phyloP scores from a whole-genome alignment of 306 rosid species.

The Vicia villosa region DNA sequence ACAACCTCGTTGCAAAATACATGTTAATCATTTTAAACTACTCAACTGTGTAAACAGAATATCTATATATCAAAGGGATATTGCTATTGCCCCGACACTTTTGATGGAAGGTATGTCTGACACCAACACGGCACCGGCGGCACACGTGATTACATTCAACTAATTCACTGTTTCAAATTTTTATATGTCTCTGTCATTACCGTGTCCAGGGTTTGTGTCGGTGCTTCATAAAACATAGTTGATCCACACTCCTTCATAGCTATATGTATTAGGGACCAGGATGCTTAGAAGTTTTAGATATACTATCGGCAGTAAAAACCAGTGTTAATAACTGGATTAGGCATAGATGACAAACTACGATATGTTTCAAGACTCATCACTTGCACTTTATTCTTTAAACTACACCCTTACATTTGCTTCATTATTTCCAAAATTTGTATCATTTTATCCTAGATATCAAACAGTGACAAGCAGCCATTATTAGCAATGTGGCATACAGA shows the following conservation, averaged over 20 bases:
- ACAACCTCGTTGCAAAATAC: no score
- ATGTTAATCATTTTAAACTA: no score
- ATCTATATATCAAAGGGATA: no score
- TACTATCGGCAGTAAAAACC: neutral
- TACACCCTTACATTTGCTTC: neutral
- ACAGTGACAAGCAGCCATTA: conserved; percentile 10
- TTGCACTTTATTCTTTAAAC: neutral
- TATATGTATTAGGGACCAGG: neutral
- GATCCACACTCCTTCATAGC: neutral
- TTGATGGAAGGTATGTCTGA: neutral
- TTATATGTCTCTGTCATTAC: neutral
- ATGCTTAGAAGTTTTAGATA: neutral
- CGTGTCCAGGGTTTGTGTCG: no score
- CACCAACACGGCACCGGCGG: neutral
- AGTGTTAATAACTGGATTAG: conserved; percentile 4
- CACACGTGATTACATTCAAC: neutral
- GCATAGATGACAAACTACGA: neutral
- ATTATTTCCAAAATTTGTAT: conserved; percentile 7
- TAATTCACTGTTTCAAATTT: neutral
- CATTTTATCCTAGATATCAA: conserved; percentile 13
- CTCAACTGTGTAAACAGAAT: no score
- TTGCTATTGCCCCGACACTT: neutral
- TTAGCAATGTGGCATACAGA: conserved; percentile 20
- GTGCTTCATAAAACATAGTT: neutral
- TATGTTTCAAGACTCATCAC: conserved; percentile 2